Base-by-base conservation (phyloP, 148 eudicot species). In the Chenopodium suecicum region DNA sequence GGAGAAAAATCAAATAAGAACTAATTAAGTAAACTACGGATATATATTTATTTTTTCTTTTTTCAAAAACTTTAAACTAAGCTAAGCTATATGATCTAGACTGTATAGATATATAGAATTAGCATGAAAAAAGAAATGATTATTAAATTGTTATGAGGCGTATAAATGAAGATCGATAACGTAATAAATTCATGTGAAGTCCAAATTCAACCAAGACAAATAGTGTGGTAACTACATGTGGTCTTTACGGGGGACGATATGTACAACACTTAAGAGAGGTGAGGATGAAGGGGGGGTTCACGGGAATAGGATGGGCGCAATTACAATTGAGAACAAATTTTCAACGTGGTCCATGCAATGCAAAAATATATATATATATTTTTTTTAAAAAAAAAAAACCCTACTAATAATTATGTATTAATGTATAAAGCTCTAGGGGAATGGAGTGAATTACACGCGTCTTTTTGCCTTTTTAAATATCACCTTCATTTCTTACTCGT, bases 301-400 rank as follows among this genome's bases (percentile, higher is more conserved):
- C 77, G 60, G 25, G 77, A 74, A 74, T 74, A 74, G 77, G 77
- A 29, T 50, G 77, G 77, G 63, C 77, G 77, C 77, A 74, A 50
- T 74, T 19, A 74, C 77, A 50, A 47, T 73, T 72, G 32, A 73
- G 32, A 16, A 12, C 31, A 50, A 46, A 74, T 48, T 50, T 27
- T 74, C 62, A 74, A 74, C 77, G 77, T 74, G 77, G 77, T 74
- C 77, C 77, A 48, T 74, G 62, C 76, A 73, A 67, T 47, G 32
- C 77, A 50, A 37, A 41, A 16, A 50, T 27, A 11, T 0, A 23
- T n/a, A n/a, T n/a, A n/a, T n/a, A n/a, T n/a, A n/a, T n/a, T 0
- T 0, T 27, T 0, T 27, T 27, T 27, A 0, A 23, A 23, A 23
- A 23, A 34, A 3, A 37, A 37, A 37, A 37, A 37, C 32, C 7